Evolutionary conservation across 106 monocot genomes (phyloP).

Genomic region (Allium fistulosum): DNA sequence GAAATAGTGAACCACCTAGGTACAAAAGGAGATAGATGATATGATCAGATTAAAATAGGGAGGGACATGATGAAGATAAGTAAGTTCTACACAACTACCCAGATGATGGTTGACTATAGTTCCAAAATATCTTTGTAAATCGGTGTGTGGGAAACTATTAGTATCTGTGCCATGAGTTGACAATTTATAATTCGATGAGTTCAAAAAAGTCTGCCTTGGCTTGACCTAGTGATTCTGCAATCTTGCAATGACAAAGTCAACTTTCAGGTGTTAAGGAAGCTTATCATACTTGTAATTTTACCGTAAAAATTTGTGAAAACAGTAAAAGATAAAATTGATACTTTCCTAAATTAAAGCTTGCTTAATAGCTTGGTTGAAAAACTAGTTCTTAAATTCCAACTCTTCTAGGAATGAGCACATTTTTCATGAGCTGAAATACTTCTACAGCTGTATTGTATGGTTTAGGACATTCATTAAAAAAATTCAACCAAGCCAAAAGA

Average conservation of each 20-base stretch:
- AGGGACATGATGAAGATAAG: neutral
- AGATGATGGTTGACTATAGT: neutral
- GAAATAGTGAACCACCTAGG: conserved; percentile 50
- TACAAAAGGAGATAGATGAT: neutral
- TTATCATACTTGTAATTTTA: neutral
- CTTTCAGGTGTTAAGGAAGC: no score
- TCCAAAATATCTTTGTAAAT: neutral
- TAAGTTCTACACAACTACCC: neutral
- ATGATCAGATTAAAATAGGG: neutral
- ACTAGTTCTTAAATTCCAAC: no score
- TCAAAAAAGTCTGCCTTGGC: neutral
- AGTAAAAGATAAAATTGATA: no score
- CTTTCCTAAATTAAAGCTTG: no score
- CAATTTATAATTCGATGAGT: neutral
- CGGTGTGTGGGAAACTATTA: neutral
- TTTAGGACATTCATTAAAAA: no score
- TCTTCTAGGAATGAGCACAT: no score
- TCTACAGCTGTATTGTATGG: no score
- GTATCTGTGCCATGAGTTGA: neutral
- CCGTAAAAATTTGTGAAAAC: neutral
- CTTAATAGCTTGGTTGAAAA: no score
- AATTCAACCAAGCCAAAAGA: no score
- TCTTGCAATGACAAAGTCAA: no score
- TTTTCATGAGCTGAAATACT: no score
- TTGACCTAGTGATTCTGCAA: no score